Percentiles rank a stretch among this genome's conserved stretches.
Conservation (phyloP, 192 early-diverging fungal genomes). For the Umbelopsis vinacea region DNA sequence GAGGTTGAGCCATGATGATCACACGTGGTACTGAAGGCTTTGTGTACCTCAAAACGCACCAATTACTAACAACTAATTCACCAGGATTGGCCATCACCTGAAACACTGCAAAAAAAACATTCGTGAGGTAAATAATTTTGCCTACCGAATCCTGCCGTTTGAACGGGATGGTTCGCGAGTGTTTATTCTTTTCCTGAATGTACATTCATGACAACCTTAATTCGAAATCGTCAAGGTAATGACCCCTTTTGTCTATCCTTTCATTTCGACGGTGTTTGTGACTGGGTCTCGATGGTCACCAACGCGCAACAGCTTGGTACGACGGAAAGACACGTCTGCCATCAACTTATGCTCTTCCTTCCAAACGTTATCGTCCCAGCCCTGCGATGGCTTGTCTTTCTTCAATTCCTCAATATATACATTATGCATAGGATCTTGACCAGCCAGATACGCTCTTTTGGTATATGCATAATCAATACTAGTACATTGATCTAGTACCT, state of each 20-base stretch:
- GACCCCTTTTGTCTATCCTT: not conserved
- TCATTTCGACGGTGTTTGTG: not conserved
- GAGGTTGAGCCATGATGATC: too few species aligned
- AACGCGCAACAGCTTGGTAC: not conserved
- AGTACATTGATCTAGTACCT: constrained; percentile 10
- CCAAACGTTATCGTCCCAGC: constrained; percentile 6
- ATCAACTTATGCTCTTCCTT: not conserved
- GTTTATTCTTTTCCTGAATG: too few species aligned
- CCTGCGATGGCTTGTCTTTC: not conserved
- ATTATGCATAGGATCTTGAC: not conserved
- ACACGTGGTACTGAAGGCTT: too few species aligned
- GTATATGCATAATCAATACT: not conserved
- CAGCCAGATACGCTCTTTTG: not conserved
- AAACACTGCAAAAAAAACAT: too few species aligned
- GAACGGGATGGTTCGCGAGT: too few species aligned
- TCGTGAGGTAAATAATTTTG: too few species aligned
- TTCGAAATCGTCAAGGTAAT: too few species aligned
- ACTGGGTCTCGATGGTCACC: not conserved
- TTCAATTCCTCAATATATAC: not conserved
- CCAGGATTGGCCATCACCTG: too few species aligned
- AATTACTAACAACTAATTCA: too few species aligned
- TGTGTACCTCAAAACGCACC: too few species aligned
- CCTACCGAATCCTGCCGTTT: too few species aligned
- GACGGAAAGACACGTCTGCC: constrained; percentile 10
- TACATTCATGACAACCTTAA: too few species aligned